These are phyloP conservation scores for Elongisporangium undulatum DNA, from an alignment of 352 stramenopile species.

Conservation along the genomic window DNA sequence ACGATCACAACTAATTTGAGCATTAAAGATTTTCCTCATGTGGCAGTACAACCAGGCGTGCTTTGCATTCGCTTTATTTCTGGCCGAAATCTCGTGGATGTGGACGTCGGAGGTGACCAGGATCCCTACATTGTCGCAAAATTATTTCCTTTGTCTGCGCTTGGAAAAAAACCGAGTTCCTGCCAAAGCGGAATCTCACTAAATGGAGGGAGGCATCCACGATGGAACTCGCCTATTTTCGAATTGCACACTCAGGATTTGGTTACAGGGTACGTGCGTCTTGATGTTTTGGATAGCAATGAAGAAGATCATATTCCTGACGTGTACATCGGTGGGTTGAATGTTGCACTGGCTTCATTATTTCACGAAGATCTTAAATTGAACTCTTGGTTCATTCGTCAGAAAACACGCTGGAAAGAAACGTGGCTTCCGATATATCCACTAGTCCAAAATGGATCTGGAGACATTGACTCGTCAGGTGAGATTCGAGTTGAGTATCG, in stretches of 20 bases:
- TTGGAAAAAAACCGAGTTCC: conserved; percentile 1
- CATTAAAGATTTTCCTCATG: no score
- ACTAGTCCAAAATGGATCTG: not conserved
- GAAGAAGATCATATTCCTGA: conserved; percentile 52
- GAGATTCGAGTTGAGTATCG: conserved; percentile 49
- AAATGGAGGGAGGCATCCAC: conserved; percentile 41
- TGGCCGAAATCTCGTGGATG: conserved; percentile 37
- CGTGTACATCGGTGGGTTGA: conserved; percentile 28
- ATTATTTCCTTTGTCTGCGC: conserved; percentile 12
- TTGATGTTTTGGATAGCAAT: conserved; percentile 51
- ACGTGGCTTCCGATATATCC: conserved; percentile 39
- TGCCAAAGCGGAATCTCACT: conserved; percentile 44
- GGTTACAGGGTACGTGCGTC: conserved; percentile 24
- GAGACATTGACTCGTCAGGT: conserved; percentile 10
- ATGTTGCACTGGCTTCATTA: conserved; percentile 23
- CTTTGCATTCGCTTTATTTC: conserved; percentile 38
- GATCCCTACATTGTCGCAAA: conserved; percentile 39
- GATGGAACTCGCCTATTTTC: conserved; percentile 43
- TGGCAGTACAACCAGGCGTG: conserved; percentile 12
- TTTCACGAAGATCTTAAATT: conserved; percentile 13
- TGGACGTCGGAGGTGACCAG: conserved; percentile 44
- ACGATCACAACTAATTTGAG: no score
- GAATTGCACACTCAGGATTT: conserved; percentile 22
- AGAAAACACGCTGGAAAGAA: conserved; percentile 35
- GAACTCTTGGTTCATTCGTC: not conserved